phyloP scores from a whole-genome alignment of 495 filamentous ascomycete genomes.

The Evansstolkia leycettana region DNA sequence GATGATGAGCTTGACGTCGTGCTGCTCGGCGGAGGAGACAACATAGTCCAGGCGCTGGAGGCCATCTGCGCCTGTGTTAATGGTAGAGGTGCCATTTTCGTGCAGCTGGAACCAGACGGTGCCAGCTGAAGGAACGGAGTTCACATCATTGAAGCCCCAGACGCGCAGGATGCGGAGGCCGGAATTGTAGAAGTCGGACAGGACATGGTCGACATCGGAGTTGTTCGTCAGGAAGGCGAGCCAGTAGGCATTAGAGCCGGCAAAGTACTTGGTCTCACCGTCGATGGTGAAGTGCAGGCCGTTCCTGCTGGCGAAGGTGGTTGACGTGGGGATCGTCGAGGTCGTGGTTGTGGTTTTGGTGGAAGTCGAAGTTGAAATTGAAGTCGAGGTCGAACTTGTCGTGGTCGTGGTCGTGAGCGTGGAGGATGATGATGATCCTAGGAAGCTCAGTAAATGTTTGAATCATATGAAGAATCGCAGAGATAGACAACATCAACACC shows the following conservation, averaged over 20 bases:
- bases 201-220: conserved; percentile 48
- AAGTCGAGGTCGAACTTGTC: background rate
- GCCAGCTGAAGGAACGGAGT: conserved; percentile 27
- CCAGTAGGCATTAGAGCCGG: conserved; percentile 68
- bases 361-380: background rate
- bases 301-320: conserved; percentile 35
- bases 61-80: conserved; percentile 56
- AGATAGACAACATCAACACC: too few relatives aligned
- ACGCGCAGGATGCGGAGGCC: conserved; percentile 57
- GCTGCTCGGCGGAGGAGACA: conserved; percentile 43
- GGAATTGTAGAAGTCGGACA: conserved; percentile 34
- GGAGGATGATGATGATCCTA: too few relatives aligned
- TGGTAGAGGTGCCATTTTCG: conserved; percentile 36
- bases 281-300: conserved; percentile 50
- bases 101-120: conserved; percentile 51
- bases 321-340: conserved; percentile 4
- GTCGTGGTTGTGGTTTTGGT: background rate
- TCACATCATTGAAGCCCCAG: conserved; percentile 64
- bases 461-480: too few relatives aligned
- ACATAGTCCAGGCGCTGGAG: conserved; percentile 58
- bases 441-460: too few relatives aligned
- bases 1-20: conserved; percentile 47
- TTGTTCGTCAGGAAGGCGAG: conserved; percentile 53
- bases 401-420: background rate
- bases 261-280: conserved; percentile 47